A percentile compares a stretch with the other conserved stretches of the same genome.
These are phyloP conservation scores for Pecoramyces ruminantium DNA, from an alignment of 192 early-diverging fungal genomes.

Conservation along the genomic window DNA sequence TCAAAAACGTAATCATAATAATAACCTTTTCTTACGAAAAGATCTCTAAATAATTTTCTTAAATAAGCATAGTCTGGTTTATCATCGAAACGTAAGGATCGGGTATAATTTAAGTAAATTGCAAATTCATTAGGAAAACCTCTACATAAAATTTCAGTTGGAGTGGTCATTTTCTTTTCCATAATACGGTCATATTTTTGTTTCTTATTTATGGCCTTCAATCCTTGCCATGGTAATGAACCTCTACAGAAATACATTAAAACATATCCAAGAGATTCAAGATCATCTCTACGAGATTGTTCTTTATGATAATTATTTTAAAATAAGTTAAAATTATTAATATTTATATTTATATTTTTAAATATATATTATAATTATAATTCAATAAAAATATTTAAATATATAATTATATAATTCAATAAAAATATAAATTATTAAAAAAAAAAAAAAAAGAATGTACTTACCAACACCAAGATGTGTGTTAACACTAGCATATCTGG, in stretches of 20 bases:
- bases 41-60: slow-evolving; percentile 42
- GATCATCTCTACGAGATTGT: slow-evolving; percentile 45
- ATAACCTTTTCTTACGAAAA: slow-evolving; percentile 41
- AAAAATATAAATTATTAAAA: too few relatives aligned
- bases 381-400: too few relatives aligned
- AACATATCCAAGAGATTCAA: slow-evolving; percentile 47
- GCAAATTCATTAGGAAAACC: too few relatives aligned
- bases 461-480: slow-evolving; percentile 44
- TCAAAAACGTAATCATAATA: slow-evolving; percentile 46
- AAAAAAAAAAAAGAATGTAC: too few relatives aligned
- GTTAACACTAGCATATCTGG: slow-evolving; percentile 81
- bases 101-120: too few relatives aligned
- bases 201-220: too few relatives aligned
- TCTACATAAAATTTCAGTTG: slow-evolving; percentile 31
- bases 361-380: too few relatives aligned
- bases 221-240: slow-evolving; percentile 41
- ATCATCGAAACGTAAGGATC: slow-evolving; percentile 43
- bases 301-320: too few relatives aligned
- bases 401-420: too few relatives aligned
- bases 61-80: slow-evolving; percentile 48
- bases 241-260: slow-evolving; percentile 48
- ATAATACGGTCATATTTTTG: too few relatives aligned
- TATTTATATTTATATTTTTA: too few relatives aligned
- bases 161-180: slow-evolving; percentile 56
- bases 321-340: too few relatives aligned